A percentile compares a stretch with the other conserved stretches of the same genome.
Evolutionary conservation across 306 rosid genomes (phyloP).

Genomic region (Corylus avellana): DNA sequence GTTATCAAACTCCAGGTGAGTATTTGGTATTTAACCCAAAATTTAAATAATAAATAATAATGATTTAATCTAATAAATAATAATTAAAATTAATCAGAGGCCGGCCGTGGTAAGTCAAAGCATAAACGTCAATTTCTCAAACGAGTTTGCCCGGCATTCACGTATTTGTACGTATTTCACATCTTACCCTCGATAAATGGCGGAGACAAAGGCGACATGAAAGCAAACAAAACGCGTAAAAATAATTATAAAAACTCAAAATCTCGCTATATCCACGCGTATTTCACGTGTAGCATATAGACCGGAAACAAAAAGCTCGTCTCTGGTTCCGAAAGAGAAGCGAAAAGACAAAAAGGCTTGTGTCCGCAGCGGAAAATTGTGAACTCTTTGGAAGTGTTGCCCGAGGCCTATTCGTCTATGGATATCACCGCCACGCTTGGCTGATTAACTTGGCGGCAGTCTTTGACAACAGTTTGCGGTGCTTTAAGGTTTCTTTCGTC

Average conservation of each 20-base stretch:
- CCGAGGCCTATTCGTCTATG: background rate
- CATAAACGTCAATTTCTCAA: no score
- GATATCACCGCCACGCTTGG: background rate
- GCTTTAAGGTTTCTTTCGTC: background rate
- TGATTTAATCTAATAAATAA: no score
- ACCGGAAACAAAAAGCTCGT: background rate
- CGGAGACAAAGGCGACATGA: conserved; percentile 15
- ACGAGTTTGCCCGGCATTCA: no score
- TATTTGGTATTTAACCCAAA: no score
- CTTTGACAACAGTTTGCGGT: background rate
- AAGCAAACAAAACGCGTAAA: background rate
- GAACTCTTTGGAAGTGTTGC: background rate
- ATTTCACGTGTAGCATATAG: background rate
- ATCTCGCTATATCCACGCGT: background rate
- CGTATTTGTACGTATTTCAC: background rate
- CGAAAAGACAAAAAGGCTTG: background rate
- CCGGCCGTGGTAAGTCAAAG: no score
- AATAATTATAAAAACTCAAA: background rate
- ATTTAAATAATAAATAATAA: no score
- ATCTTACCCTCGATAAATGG: background rate
- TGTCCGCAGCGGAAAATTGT: background rate
- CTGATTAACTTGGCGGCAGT: background rate
- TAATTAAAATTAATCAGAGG: no score
- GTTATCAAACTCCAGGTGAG: no score
- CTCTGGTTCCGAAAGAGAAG: background rate